Evolutionary conservation across 805 yeast genomes (phyloP).

Genomic region (Ogataea pini): DNA sequence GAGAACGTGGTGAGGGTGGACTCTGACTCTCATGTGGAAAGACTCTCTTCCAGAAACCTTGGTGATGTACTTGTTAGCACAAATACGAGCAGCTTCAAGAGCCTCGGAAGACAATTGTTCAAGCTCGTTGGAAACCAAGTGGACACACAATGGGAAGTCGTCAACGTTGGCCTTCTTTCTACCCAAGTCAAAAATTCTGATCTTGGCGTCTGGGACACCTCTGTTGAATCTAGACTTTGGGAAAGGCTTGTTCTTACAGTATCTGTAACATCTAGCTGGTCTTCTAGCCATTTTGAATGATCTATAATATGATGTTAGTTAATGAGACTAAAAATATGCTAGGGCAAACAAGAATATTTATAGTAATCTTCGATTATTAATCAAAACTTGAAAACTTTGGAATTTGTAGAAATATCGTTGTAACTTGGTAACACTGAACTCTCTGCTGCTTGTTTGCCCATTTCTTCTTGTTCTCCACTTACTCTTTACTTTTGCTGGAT

Average conservation of each 20-base stretch:
- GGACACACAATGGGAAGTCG: constrained; percentile 99
- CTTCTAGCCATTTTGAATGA: constrained; percentile 95
- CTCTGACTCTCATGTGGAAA: constrained; percentile 99
- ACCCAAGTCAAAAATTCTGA: constrained; percentile 98
- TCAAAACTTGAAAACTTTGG: not conserved
- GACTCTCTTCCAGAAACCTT: constrained; percentile 97
- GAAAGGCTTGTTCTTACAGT: constrained; percentile 99
- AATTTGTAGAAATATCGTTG: not conserved
- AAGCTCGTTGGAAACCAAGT: constrained; percentile 97
- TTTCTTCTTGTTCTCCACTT: not conserved
- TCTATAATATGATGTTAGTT: constrained; percentile 16
- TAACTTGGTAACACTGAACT: not conserved
- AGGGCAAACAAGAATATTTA: not conserved
- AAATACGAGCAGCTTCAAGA: constrained; percentile 99
- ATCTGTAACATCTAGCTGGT: constrained; percentile 99
- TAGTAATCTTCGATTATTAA: constrained; percentile 1
- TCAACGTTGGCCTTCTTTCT: constrained; percentile 99
- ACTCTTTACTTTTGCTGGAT: constrained; percentile 9
- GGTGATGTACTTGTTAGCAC: constrained; percentile 99
- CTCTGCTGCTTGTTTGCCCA: not conserved
- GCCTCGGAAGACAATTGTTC: constrained; percentile 99
- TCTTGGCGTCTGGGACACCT: constrained; percentile 99
- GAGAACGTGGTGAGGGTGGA: constrained; percentile 99
- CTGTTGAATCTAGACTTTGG: constrained; percentile 99
- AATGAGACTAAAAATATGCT: not conserved